A percentile compares a stretch with the other conserved stretches of the same genome.
These are phyloP conservation scores for Ceratobasidium theobromae DNA, from an alignment of 1,284 basidiomycete genomes.

Conservation along the genomic window DNA sequence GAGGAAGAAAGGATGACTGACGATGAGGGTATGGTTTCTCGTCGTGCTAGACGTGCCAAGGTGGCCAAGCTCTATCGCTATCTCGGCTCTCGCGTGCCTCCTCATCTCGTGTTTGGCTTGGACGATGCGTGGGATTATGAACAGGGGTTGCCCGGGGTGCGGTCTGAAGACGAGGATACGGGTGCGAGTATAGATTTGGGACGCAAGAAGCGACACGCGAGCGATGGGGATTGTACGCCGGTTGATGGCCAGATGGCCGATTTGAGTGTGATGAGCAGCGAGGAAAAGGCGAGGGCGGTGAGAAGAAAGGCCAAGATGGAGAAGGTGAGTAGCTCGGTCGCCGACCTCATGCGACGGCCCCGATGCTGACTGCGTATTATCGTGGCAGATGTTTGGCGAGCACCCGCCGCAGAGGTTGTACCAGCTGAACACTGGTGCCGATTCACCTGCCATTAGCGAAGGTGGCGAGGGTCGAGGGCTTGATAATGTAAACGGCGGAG, in stretches of 20 bases:
- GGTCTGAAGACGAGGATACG: slow-evolving; percentile 34
- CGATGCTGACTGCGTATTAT: slow-evolving; percentile 26
- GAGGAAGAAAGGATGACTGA: slow-evolving; percentile 17
- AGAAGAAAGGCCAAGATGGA: slow-evolving; percentile 80
- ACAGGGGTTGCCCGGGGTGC: slow-evolving; percentile 44
- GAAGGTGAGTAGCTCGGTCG: slow-evolving; percentile 58
- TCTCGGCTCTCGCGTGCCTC: slow-evolving; percentile 72
- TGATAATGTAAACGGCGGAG: slow-evolving; percentile 28
- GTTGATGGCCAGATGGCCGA: slow-evolving; percentile 37
- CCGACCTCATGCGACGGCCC: slow-evolving; percentile 14
- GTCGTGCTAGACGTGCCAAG: slow-evolving; percentile 66
- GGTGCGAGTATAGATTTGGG: slow-evolving; percentile 27
- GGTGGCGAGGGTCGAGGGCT: slow-evolving; percentile 32
- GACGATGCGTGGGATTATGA: slow-evolving; percentile 42
- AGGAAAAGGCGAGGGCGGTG: slow-evolving; percentile 56
- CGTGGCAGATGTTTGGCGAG: slow-evolving; percentile 70
- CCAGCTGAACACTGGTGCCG: slow-evolving; percentile 56
- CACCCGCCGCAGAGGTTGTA: slow-evolving; percentile 73
- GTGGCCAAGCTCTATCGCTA: slow-evolving; percentile 77
- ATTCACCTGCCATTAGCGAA: slow-evolving; percentile 44
- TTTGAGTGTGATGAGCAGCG: slow-evolving; percentile 48
- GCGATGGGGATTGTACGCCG: slow-evolving; percentile 31
- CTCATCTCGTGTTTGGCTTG: slow-evolving; percentile 61
- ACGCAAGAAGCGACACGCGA: slow-evolving; percentile 15
- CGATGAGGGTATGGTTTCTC: slow-evolving; percentile 52